Evolutionary conservation across 306 rosid genomes (phyloP).

Genomic region (Lotus japonicus): DNA sequence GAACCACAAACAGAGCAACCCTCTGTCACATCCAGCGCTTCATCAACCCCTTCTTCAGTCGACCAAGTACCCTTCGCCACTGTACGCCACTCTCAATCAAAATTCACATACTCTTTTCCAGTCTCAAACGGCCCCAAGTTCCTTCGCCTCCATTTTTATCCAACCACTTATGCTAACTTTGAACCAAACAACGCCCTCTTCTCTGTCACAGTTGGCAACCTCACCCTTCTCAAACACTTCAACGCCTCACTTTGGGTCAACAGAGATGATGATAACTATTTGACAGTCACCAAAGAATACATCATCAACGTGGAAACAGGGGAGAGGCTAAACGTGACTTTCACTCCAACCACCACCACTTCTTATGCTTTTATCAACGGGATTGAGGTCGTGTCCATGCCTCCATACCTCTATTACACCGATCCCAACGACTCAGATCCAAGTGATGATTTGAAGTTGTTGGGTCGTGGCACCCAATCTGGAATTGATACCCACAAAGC

Average conservation of each 20-base stretch:
- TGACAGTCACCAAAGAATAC: slow-evolving; percentile 19
- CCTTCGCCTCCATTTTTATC: no score
- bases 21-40: no score
- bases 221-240: slow-evolving; percentile 18
- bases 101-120: slow-evolving; percentile 16
- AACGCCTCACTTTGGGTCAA: not conserved
- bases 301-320: not conserved
- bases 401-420: slow-evolving; percentile 33
- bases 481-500: not conserved
- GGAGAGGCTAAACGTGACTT: slow-evolving; percentile 24
- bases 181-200: slow-evolving; percentile 13
- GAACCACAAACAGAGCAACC: no score
- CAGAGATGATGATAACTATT: rapidly evolving
- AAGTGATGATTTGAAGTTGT: not conserved
- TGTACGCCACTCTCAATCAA: not conserved
- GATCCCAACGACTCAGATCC: no score
- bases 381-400: slow-evolving; percentile 64
- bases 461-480: rapidly evolving
- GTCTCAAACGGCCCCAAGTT: slow-evolving; percentile 22
- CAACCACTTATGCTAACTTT: not conserved
- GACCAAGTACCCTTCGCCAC: no score
- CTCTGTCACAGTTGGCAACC: slow-evolving; percentile 27
- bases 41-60: no score
- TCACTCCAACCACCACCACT: slow-evolving; percentile 19
- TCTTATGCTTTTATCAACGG: slow-evolving; percentile 41